Percentiles rank a stretch among this genome's conserved stretches.
phyloP scores from a whole-genome alignment of 2,329 filamentous ascomycete species.

The Scedosporium dehoogii region DNA sequence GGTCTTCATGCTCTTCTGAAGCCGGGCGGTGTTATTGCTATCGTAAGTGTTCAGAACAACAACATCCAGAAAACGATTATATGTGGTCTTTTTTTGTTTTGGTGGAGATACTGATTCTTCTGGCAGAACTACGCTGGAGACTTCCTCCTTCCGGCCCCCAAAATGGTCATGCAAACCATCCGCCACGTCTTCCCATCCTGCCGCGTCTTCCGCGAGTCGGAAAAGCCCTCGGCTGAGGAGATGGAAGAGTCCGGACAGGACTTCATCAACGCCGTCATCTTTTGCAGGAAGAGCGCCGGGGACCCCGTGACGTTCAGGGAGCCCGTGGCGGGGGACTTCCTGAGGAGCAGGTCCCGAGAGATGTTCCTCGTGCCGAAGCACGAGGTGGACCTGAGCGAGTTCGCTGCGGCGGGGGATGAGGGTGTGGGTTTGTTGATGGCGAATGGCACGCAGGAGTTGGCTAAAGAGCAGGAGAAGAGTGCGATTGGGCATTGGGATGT shows the following conservation, averaged over 20 bases:
- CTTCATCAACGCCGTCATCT: slow-evolving; percentile 94
- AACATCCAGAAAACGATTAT: no score
- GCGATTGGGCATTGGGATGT: slow-evolving; percentile 83
- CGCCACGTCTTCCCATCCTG: slow-evolving; percentile 75
- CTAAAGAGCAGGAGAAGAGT: slow-evolving; percentile 62
- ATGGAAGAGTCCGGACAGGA: slow-evolving; percentile 45
- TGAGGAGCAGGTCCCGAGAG: slow-evolving; percentile 60
- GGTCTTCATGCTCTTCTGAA: slow-evolving; percentile 63
- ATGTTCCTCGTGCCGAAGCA: slow-evolving; percentile 62
- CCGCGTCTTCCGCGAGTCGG: slow-evolving; percentile 77
- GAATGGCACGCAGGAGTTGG: slow-evolving; percentile 57
- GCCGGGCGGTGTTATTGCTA: slow-evolving; percentile 73
- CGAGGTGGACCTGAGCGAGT: slow-evolving; percentile 50
- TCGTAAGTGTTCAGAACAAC: slow-evolving; percentile 46
- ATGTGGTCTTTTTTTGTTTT: no score
- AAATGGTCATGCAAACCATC: slow-evolving; percentile 75
- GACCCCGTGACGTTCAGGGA: slow-evolving; percentile 53
- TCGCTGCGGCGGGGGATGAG: slow-evolving; percentile 32
- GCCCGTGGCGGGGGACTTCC: slow-evolving; percentile 54
- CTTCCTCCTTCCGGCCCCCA: slow-evolving; percentile 64
- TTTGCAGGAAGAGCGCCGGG: slow-evolving; percentile 60
- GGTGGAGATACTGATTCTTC: no score
- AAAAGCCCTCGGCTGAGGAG: slow-evolving; percentile 30
- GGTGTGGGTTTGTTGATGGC: slow-evolving; percentile 44
- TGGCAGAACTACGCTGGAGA: slow-evolving; percentile 88